A percentile compares a stretch with the other conserved stretches of the same genome.
These are phyloP conservation scores for Emmonsia crescens DNA, from an alignment of 2,329 filamentous ascomycete genomes.

Conservation along the genomic window DNA sequence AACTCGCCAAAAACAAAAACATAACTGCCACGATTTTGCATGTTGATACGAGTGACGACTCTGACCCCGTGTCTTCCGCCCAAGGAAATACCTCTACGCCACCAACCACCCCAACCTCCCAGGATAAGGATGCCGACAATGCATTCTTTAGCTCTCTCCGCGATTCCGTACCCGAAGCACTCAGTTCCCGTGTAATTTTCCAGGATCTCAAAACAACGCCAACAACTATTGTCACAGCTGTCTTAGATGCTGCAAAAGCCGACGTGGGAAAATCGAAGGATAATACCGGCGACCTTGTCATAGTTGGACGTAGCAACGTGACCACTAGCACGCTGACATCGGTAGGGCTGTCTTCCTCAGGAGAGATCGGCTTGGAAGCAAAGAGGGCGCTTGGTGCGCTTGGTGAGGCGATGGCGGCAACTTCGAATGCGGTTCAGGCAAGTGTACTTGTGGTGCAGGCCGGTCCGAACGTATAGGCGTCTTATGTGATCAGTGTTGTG, in stretches of 20 bases:
- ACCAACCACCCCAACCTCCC: constrained; percentile 4
- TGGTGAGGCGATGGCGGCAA: constrained; percentile 38
- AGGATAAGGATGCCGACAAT: constrained; percentile 34
- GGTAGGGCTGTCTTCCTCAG: constrained; percentile 22
- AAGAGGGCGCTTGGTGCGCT: constrained; percentile 24
- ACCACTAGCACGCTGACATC: constrained; percentile 4
- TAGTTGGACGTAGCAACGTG: constrained; percentile 35
- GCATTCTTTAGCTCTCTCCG: constrained; percentile 48
- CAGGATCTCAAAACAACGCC: constrained; percentile 17
- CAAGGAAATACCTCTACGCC: neutral
- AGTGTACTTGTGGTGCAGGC: constrained; percentile 64
- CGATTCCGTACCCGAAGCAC: constrained; percentile 43
- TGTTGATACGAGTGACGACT: constrained; percentile 32
- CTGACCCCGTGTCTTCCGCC: neutral
- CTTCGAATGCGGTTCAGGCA: constrained; percentile 48
- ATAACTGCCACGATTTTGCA: constrained; percentile 68
- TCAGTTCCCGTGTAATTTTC: constrained; percentile 50
- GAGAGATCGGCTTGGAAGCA: constrained; percentile 25
- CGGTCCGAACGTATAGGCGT: constrained; percentile 18
- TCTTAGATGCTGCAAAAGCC: constrained; percentile 44
- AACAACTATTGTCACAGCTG: constrained; percentile 34
- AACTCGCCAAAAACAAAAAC: constrained; percentile 67
- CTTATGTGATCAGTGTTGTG: neutral
- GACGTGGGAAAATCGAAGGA: constrained; percentile 50
- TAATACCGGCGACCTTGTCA: constrained; percentile 61